Base-by-base conservation (phyloP, 1,139 yeast species). In the Kurtzmaniella quercitrusa region DNA sequence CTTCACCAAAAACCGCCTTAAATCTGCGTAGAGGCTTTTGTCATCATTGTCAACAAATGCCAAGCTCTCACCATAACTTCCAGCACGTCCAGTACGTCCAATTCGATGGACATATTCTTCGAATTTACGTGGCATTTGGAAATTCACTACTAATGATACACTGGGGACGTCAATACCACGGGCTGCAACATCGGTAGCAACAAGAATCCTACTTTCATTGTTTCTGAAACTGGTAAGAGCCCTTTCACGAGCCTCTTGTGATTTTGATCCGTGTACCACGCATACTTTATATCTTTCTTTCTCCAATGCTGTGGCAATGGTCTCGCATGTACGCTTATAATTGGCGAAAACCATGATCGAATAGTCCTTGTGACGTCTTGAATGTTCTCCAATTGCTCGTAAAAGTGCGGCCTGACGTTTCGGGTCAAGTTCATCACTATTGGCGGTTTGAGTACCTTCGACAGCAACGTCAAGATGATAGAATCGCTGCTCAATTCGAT, bases 71-170 rank as follows among this genome's bases (percentile, higher is more conserved):
- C 98, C 98, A 5, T 60, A 60, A 41, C 78, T 79, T 1, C 97
- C 98, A 0, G 97, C 97, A 58, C 98, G 78, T 28, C 98, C 98
- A 1, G 98, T 93, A 63, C 98, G 81, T 41, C 98, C 98, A 43
- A 93, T 86, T 56, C 98, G 74, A 61, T 93, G 98, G 23, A 93
- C 80, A 54, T 89, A 93, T 48, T 86, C 91, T 48, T 89, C 96
- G 40, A 88, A 78, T 37, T 73, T 71, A 46, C 73, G 76, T 12
- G 89, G 68, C 94, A 91, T 85, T 55, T 91, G 96, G 56, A 76
- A 89, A 60, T 93, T 93, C 14, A 91, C 64, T 6, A 93, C 98
- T 37, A 91, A 62, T 0, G 94, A 78, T 8, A 93, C 95, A 53
- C 87, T 78, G 0, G 93, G 85, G 15, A 93, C 82, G 63, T 93